These are phyloP conservation scores for Salix arbutifolia DNA, from an alignment of 345 rosid genomes.

Conservation along the genomic window DNA sequence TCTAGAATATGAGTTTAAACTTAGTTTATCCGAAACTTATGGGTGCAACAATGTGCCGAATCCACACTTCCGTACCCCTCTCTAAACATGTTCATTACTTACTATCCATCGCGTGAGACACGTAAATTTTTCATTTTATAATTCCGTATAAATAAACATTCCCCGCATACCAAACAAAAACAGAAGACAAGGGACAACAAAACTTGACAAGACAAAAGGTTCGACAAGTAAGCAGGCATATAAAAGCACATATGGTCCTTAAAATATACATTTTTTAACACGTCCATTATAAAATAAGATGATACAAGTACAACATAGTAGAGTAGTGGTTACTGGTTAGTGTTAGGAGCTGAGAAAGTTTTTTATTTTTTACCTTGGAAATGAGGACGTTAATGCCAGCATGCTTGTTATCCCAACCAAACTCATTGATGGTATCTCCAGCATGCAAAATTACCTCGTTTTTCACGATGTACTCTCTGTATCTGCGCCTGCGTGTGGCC, in stretches of 20 bases:
- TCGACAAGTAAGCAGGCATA: not conserved
- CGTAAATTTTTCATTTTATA: slow-evolving; percentile 8
- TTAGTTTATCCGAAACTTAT: slow-evolving; percentile 2
- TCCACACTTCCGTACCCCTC: slow-evolving; percentile 13
- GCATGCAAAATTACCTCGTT: slow-evolving; percentile 36
- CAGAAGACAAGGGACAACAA: slow-evolving; percentile 16
- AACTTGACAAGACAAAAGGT: slow-evolving; percentile 17
- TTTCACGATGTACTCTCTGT: slow-evolving; percentile 32
- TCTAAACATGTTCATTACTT: slow-evolving; percentile 8
- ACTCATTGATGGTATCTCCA: slow-evolving; percentile 38
- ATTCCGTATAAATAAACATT: not conserved
- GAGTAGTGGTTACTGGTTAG: not conserved
- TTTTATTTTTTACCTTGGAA: slow-evolving; percentile 20
- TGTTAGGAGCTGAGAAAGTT: not conserved
- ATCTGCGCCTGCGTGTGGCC: slow-evolving; percentile 33
- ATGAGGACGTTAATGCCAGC: slow-evolving; percentile 36
- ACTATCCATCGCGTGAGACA: slow-evolving; percentile 30
- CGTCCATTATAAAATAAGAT: not conserved
- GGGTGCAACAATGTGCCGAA: slow-evolving; percentile 7
- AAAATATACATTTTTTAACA: no score
- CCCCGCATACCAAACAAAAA: slow-evolving; percentile 17
- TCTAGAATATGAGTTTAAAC: slow-evolving; percentile 1
- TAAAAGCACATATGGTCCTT: not conserved
- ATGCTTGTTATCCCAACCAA: slow-evolving; percentile 38
- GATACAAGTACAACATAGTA: no score